Evolutionary conservation across 1,139 yeast species (phyloP), one percentile per base, ranked within the genome.

Genomic region (Protomyces lactucae-debilis): DNA sequence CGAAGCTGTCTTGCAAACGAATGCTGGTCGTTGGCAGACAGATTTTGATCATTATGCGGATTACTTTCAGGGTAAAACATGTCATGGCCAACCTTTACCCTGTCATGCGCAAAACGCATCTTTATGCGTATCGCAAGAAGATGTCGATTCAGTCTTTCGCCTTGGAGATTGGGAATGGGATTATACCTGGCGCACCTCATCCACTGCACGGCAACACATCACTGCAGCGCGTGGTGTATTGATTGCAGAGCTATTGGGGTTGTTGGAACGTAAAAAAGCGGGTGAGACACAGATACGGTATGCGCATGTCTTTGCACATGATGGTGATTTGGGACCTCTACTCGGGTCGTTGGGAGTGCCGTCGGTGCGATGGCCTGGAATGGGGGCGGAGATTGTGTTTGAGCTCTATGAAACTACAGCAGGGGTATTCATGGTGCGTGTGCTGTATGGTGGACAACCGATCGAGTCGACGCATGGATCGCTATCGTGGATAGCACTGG

Each of bases 341-440:
- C 70, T 76, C 10, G 76, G 77, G 0, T 73, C 77, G 21, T 71
- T 78, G 21, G 76, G 76, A 45, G 69, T 76, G 21, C 68, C 69
- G n/a, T 63, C 67, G 18, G 72, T 78, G 66, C 71, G 77, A 67
- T 78, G 80, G 80, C 80, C 80, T 8, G 80, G 80, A 2, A 77
- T 78, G 79, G 80, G 79, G n/a, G 65, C 79, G 21, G 78, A 78
- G 61, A 69, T 76, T 45, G 74, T 74, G 0, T 73, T 77, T 64
- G 80, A 78, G 68, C 64, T 78, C 5, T 78, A 77, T 72, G 64
- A 70, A 36, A 70, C 72, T 48, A 67, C 69, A 14, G 63, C 64
- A 21, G 69, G 69, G 16, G 57, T 61, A 25, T 68, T 69, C n/a
- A 66, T 71, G 66, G 66, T 77, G 46, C 74, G 80, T 65, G 75